Evolutionary conservation across 345 rosid genomes (phyloP), one percentile per base, ranked within the genome.

Genomic region (Citrus medica): DNA sequence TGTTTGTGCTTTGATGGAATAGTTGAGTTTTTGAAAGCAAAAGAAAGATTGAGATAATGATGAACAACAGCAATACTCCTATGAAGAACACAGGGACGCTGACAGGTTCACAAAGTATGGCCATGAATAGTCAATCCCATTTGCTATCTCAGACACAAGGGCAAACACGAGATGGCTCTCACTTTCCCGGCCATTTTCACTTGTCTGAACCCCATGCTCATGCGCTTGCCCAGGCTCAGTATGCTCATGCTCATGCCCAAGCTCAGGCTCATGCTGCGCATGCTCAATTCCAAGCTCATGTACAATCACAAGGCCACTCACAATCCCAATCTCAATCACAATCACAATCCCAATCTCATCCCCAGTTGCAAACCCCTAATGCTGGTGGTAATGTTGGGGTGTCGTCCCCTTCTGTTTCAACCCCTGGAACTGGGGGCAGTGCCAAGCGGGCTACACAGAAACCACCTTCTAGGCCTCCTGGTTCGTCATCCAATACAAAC

Each of bases 161-260:
- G 75, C 90, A 87, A 28, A 25, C 79, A 24, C 88, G 77, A 51
- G 85, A 81, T 33, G 88, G 76, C 32, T 46, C 86, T 35, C 61
- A 69, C 25, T 87, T 82, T 76, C 88, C 89, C 0, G 92, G 90
- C 10, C 92, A 89, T 81, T 85, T 89, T 82, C 86, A 84, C 76
- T 78, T 87, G 75, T 84, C 90, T 27, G 92, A 89, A 65, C 88
- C 92, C 1, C 89, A 85, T 62, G 81, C 79, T 13, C 87, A 84
- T 46, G 78, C 80, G 38, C 70, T 82, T 46, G 84, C 86, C 12
- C 85, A 82, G 48, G 69, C 84, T 4, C 88, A 88, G 35, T 79
- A 81, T 53, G 84, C 76, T 12, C 90, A 84, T 79, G 84, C 78
- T 70, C 86, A 83, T 64, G 71, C 76, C 25, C 86, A 83, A 27